Evolutionary conservation across 2,329 filamentous ascomycete species (phyloP), one percentile per base, ranked within the genome.

Genomic region (Simplicillium aogashimaense): DNA sequence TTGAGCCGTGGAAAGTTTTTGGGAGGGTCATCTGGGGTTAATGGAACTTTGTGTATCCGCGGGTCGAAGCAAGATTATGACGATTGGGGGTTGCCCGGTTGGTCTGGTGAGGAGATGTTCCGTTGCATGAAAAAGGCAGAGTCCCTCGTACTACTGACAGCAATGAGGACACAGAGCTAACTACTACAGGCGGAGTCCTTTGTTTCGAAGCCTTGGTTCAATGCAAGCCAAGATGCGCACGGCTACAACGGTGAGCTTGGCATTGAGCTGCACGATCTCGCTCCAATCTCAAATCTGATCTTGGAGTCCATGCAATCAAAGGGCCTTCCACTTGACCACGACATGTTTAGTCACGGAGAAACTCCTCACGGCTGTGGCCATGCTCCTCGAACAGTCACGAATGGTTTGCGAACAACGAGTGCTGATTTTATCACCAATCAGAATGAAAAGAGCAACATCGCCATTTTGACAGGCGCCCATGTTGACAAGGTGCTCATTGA

Each of bases 81-180:
- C 53, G 72, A 78, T 42, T 77, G 75, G 75, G 64, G 55, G 2
- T 46, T 72, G 40, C 66, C 61, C 29, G 74, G 70, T 3, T 75
- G 75, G 74, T 69, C 62, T 40, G 72, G 75, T 4, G 67, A 72
- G 4, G 72, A 78, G 16, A 67, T 78, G 46, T 78, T 73, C 44
- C 57, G 54, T 11, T 74, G 70, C 39, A 78, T 78, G 66, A 63
- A 57, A 37, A 77, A 75, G 64, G 66, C 71, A 9, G 8, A 2
- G 12, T 11, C 9, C n/a, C 37, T 8, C 5, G 2, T 25, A 29
- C 7, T 30, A 13, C 14, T 37, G n/a, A 10, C 3, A 18, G 14
- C 17, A 16, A 20, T 6, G 8, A 30, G 10, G 9, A n/a, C 29
- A 34, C 44, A 41, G 39, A 30, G 39, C 10, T 35, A 15, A 34